These are phyloP conservation scores for Fomitopsis palustris DNA, from an alignment of 1,284 basidiomycete species.

Conservation along the genomic window DNA sequence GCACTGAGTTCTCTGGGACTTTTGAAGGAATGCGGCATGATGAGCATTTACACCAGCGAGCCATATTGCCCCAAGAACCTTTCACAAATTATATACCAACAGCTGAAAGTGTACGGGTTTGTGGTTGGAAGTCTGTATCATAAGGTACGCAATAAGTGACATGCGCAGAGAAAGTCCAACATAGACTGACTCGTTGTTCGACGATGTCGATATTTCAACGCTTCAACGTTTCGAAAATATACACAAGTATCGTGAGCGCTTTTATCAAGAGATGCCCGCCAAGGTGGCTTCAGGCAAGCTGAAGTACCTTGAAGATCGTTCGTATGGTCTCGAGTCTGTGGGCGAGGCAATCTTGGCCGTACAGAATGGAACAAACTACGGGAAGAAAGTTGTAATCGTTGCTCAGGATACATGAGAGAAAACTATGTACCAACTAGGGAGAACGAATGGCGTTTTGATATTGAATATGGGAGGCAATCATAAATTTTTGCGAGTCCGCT, in stretches of 20 bases:
- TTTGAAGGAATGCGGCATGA: constrained; percentile 32
- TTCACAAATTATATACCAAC: constrained; percentile 41
- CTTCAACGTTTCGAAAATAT: too few species aligned
- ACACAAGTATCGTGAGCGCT: constrained; percentile 38
- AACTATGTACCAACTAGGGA: too few species aligned
- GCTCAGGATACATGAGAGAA: constrained; percentile 31
- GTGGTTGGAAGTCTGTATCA: constrained; percentile 39
- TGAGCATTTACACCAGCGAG: constrained; percentile 28
- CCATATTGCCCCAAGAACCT: constrained; percentile 27
- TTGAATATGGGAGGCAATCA: too few species aligned
- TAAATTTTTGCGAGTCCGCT: too few species aligned
- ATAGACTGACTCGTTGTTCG: constrained; percentile 33
- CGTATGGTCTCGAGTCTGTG: constrained; percentile 47
- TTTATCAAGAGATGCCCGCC: constrained; percentile 48
- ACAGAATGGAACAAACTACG: constrained; percentile 53
- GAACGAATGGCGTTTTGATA: too few species aligned
- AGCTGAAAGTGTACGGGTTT: constrained; percentile 60
- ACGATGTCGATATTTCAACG: constrained; percentile 61
- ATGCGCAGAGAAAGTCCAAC: too few species aligned
- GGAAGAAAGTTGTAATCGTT: constrained; percentile 52
- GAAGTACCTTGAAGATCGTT: constrained; percentile 54
- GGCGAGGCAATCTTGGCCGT: constrained; percentile 50
- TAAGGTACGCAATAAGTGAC: constrained; percentile 29
- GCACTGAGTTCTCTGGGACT: background rate
- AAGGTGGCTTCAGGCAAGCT: constrained; percentile 55